Evolutionary conservation across 2,329 filamentous ascomycete species (phyloP).

Genomic region (Zymoseptoria ardabiliae): DNA sequence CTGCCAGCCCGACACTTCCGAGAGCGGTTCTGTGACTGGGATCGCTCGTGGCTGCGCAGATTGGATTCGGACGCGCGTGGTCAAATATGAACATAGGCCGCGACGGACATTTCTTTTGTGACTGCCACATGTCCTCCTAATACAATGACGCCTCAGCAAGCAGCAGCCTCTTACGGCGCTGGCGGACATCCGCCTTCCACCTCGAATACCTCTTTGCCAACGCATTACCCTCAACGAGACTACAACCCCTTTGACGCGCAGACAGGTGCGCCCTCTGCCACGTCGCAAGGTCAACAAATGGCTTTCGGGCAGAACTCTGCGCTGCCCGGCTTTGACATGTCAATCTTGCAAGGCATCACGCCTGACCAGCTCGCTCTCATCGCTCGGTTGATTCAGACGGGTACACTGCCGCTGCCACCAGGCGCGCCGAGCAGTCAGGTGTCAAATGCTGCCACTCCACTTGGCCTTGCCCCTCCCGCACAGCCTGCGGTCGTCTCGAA

Average conservation of each 20-base stretch:
- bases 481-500: background rate
- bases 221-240: background rate
- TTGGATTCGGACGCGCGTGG: background rate
- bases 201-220: slow-evolving; percentile 2
- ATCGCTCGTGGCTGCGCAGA: background rate
- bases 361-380: slow-evolving; percentile 25
- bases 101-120: background rate
- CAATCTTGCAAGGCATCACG: slow-evolving; percentile 17
- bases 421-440: slow-evolving; percentile 1
- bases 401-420: slow-evolving; percentile 19
- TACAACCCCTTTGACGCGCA: background rate
- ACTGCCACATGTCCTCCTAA: background rate
- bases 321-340: slow-evolving; percentile 18
- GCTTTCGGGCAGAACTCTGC: slow-evolving; percentile 20
- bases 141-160: background rate
- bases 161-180: background rate
- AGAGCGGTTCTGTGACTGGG: background rate
- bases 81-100: background rate
- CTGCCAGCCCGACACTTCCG: background rate
- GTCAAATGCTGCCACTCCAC: background rate
- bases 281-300: slow-evolving; percentile 6
- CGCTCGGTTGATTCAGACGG: slow-evolving; percentile 21
- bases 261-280: slow-evolving; percentile 5
- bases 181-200: slow-evolving; percentile 6
- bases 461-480: background rate